Conservation (phyloP, 768 basidiomycete species). For the Astraeus odoratus region DNA sequence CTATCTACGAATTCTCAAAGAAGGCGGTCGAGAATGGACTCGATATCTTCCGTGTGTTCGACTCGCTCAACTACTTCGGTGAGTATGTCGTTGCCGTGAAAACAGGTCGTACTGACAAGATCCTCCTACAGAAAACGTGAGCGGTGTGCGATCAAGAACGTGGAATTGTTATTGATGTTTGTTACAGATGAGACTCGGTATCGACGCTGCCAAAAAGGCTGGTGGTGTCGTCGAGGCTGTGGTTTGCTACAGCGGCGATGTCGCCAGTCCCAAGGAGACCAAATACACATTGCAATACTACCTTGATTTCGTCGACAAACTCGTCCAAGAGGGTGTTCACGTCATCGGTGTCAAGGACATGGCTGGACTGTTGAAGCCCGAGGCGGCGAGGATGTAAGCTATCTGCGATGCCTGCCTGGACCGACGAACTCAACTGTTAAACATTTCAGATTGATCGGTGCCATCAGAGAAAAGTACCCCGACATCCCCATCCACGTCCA, state of each 20-base stretch:
- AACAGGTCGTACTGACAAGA: slow-evolving; percentile 3
- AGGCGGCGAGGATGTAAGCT: slow-evolving; percentile 82
- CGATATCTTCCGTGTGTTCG: slow-evolving; percentile 99
- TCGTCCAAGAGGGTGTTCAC: slow-evolving; percentile 93
- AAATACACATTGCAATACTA: slow-evolving; percentile 99
- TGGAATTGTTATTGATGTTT: slow-evolving; percentile 10
- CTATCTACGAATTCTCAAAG: slow-evolving; percentile 99
- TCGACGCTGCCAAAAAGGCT: slow-evolving; percentile 99
- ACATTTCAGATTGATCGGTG: slow-evolving; percentile 75
- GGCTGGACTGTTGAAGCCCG: slow-evolving; percentile 94
- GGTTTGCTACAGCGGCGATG: slow-evolving; percentile 97
- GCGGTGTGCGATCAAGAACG: slow-evolving; percentile 12
- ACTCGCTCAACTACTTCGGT: slow-evolving; percentile 98
- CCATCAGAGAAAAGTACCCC: slow-evolving; percentile 93
- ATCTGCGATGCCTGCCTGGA: neutral
- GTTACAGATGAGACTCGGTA: slow-evolving; percentile 87
- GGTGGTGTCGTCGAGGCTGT: slow-evolving; percentile 97
- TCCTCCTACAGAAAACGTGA: slow-evolving; percentile 56
- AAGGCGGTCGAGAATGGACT: slow-evolving; percentile 99
- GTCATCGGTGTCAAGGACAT: slow-evolving; percentile 98
- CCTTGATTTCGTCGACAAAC: slow-evolving; percentile 88
- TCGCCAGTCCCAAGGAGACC: slow-evolving; percentile 87
- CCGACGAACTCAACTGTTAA: slow-evolving; percentile 4
- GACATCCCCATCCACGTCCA: slow-evolving; percentile 99
- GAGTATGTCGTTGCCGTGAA: slow-evolving; percentile 19